phyloP scores from a whole-genome alignment of 441 rosid genomes.

The Mallotus japonicus region DNA sequence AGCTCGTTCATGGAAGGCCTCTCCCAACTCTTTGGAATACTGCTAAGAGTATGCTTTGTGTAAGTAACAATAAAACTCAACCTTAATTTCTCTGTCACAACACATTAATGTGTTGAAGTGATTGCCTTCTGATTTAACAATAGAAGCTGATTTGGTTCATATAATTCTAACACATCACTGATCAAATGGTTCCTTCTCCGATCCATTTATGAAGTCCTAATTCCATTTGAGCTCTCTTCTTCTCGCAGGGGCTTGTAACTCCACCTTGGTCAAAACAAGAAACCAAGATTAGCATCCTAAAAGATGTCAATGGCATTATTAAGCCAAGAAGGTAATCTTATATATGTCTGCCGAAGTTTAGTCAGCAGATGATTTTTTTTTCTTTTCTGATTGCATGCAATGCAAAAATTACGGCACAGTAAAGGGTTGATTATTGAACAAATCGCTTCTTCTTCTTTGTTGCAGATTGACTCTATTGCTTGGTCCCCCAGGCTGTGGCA shows the following conservation, averaged over 20 bases:
- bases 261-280: slow-evolving; percentile 26
- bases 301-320: slow-evolving; percentile 39
- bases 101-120: too few species aligned
- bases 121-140: too few species aligned
- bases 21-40: slow-evolving; percentile 48
- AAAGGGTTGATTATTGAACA: too few species aligned
- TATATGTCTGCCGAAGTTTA: background rate
- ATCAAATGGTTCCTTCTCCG: too few species aligned
- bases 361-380: background rate
- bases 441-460: background rate
- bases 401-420: background rate
- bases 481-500: slow-evolving; percentile 79
- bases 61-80: slow-evolving; percentile 10
- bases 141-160: too few species aligned
- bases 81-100: too few species aligned
- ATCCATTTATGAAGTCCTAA: background rate
- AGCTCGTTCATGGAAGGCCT: slow-evolving; percentile 43
- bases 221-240: slow-evolving; percentile 12
- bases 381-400: background rate
- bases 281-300: slow-evolving; percentile 36
- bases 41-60: slow-evolving; percentile 27
- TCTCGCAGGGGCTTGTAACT: slow-evolving; percentile 28
- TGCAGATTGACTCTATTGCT: slow-evolving; percentile 63
- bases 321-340: slow-evolving; percentile 39
- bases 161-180: too few species aligned